Conservation (phyloP, 2,329 filamentous ascomycete species). For the Myriangium duriaei region DNA sequence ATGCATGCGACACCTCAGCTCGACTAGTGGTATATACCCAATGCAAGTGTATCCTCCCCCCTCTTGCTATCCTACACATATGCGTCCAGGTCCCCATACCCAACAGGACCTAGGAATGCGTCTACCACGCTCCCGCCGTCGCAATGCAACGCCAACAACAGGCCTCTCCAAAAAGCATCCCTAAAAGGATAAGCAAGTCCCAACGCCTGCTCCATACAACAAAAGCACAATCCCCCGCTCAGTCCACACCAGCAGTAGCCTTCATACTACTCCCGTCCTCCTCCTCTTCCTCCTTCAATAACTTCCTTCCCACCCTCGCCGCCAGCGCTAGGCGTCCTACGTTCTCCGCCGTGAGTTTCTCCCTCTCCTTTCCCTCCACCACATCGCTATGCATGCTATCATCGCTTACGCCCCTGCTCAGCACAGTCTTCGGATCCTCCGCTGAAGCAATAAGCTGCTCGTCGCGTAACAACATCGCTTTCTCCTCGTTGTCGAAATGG, state of each 20-base stretch:
- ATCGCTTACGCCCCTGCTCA: slow-evolving; percentile 15
- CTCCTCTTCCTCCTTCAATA: slow-evolving; percentile 11
- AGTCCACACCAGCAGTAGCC: slow-evolving; percentile 11
- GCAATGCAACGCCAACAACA: too few species aligned
- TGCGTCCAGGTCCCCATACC: too few species aligned
- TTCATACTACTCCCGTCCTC: slow-evolving; percentile 11
- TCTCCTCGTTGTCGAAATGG: slow-evolving; percentile 41
- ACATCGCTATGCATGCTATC: slow-evolving; percentile 11
- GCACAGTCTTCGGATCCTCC: slow-evolving; percentile 23
- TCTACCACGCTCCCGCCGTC: too few species aligned
- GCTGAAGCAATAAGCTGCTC: slow-evolving; percentile 42
- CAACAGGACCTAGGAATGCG: too few species aligned
- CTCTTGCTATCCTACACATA: too few species aligned
- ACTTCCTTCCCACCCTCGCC: slow-evolving; percentile 12
- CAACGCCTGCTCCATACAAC: too few species aligned
- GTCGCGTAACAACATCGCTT: slow-evolving; percentile 41
- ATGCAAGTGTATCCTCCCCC: too few species aligned
- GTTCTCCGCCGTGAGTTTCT: slow-evolving; percentile 20
- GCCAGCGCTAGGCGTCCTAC: slow-evolving; percentile 19
- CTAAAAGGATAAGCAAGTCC: too few species aligned
- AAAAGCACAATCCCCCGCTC: too few species aligned
- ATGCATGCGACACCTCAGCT: too few species aligned
- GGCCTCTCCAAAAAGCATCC: too few species aligned
- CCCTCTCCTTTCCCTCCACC: slow-evolving; percentile 4
- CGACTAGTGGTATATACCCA: too few species aligned